These are phyloP conservation scores for Suillus subaureus DNA, from an alignment of 768 basidiomycete species.

Conservation along the genomic window DNA sequence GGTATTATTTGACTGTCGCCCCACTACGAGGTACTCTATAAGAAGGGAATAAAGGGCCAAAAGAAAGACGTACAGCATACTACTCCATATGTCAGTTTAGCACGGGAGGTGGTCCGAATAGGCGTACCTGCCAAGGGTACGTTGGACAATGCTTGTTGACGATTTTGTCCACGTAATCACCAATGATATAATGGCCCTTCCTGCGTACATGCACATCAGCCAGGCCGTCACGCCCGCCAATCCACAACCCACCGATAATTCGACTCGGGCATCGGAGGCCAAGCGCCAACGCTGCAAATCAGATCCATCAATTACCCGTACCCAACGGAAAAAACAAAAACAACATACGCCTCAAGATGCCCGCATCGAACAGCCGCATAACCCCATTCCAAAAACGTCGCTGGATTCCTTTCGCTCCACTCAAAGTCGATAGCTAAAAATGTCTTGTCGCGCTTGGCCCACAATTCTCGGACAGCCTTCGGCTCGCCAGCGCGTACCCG, in stretches of 20 bases:
- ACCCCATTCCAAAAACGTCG: conserved; percentile 75
- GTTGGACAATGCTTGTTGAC: conserved; percentile 63
- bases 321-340: not conserved
- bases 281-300: conserved; percentile 56
- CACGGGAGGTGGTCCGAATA: conserved; percentile 17
- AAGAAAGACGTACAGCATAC: conserved; percentile 60
- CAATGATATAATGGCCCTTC: conserved; percentile 73
- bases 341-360: conserved; percentile 68
- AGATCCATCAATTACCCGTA: conserved; percentile 4
- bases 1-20: conserved; percentile 73
- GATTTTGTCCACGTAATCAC: conserved; percentile 68
- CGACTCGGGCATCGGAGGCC: conserved; percentile 75
- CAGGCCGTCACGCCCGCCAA: not conserved
- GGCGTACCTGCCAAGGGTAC: conserved; percentile 73
- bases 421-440: conserved; percentile 78
- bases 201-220: conserved; percentile 29
- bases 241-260: conserved; percentile 67
- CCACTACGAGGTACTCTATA: conserved; percentile 48
- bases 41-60: conserved; percentile 4
- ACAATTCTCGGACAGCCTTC: conserved; percentile 62
- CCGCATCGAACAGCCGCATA: conserved; percentile 79
- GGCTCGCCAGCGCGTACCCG: conserved; percentile 71
- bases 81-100: conserved; percentile 29
- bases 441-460: conserved; percentile 70
- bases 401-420: conserved; percentile 71